Evolutionary conservation across 345 rosid genomes (phyloP).

Genomic region (Citrus hindsii): DNA sequence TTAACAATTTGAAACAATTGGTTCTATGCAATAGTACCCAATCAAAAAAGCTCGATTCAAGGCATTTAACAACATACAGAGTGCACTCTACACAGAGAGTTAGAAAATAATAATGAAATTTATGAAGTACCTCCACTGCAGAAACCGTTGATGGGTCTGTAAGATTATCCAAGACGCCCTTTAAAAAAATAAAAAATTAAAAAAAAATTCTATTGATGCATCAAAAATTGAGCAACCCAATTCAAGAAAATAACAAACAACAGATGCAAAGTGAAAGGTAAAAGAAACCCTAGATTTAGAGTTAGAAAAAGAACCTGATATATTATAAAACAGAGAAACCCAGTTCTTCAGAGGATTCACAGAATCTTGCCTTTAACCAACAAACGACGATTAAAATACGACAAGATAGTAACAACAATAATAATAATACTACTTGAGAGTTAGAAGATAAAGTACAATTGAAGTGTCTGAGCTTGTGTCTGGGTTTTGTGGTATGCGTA

Average conservation of each 20-base stretch:
- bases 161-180: neutral
- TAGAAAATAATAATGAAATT: neutral
- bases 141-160: neutral
- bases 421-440: neutral
- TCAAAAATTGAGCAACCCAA: neutral
- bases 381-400: neutral
- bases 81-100: neutral
- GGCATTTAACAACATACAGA: neutral
- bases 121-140: neutral
- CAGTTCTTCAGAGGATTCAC: neutral
- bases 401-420: neutral
- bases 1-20: neutral
- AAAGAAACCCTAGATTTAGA: conserved; percentile 5
- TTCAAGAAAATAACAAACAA: neutral
- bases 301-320: neutral
- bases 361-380: neutral
- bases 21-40: neutral
- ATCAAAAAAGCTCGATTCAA: neutral
- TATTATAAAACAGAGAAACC: neutral
- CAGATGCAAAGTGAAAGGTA: neutral
- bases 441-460: neutral
- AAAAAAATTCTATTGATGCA: neutral
- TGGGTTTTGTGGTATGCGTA: too few relatives aligned
- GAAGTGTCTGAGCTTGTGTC: neutral
- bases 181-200: too few relatives aligned